A percentile compares a stretch with the other conserved stretches of the same genome.
These are phyloP conservation scores for Eimeria necatrix DNA, from an alignment of 169 alveolate genomes.

Conservation along the genomic window DNA sequence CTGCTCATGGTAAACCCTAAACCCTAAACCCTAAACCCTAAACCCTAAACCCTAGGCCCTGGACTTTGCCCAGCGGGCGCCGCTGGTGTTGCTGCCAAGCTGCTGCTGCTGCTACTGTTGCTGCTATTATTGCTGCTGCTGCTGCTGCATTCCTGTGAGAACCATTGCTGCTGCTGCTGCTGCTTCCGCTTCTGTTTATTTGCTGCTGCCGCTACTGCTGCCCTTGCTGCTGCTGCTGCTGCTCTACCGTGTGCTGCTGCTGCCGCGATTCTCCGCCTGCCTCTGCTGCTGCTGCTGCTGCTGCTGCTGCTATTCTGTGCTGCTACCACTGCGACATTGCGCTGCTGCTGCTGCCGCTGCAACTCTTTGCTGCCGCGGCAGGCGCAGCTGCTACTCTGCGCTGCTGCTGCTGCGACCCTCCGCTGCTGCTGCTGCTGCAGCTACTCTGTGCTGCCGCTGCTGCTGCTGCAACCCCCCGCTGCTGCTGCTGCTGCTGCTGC, in stretches of 20 bases:
- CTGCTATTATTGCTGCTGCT: background rate
- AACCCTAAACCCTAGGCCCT: background rate
- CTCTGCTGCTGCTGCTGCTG: background rate
- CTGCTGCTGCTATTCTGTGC: background rate
- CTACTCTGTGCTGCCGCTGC: background rate
- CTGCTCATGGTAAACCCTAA: slow-evolving; percentile 71
- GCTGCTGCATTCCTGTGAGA: background rate
- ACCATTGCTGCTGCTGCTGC: background rate
- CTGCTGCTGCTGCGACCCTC: background rate
- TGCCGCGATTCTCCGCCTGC: background rate
- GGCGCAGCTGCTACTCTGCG: background rate
- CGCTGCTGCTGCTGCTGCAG: slow-evolving; percentile 19
- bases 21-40: slow-evolving; percentile 61
- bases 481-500: slow-evolving; percentile 20
- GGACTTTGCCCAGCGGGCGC: background rate
- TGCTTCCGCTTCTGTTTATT: background rate
- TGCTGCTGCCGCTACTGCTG: background rate
- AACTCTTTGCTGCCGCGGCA: background rate
- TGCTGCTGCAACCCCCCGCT: slow-evolving; percentile 61
- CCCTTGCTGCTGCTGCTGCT: slow-evolving; percentile 15
- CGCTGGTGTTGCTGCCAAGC: too few relatives aligned
- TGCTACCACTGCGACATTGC: background rate
- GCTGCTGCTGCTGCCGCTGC: slow-evolving; percentile 15
- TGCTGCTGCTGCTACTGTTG: slow-evolving; percentile 18
- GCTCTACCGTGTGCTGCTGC: background rate